These are phyloP conservation scores for Pseudozyma tsukubaensis DNA, from an alignment of 1,284 basidiomycete species.

Conservation along the genomic window DNA sequence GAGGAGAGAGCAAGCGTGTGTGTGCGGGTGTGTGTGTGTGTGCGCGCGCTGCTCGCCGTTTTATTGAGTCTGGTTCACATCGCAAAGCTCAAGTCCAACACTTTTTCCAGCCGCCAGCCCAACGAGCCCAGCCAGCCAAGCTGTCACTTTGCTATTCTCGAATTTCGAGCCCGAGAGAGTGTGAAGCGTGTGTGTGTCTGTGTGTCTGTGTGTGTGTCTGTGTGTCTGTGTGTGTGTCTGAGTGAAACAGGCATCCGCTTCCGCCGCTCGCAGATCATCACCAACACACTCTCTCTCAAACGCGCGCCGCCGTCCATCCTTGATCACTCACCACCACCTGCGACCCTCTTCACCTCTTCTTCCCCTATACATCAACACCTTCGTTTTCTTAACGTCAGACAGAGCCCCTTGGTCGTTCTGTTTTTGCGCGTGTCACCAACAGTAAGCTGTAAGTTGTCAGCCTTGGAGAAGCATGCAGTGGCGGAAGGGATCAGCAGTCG, in stretches of 20 bases:
- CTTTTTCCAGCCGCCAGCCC: slow-evolving; percentile 12
- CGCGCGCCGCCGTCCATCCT: not conserved
- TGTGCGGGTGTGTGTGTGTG: slow-evolving; percentile 2
- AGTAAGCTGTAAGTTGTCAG: slow-evolving; percentile 44
- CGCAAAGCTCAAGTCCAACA: slow-evolving; percentile 37
- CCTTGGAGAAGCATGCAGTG: not conserved
- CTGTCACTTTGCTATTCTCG: too few species aligned
- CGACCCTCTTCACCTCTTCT: slow-evolving; percentile 16
- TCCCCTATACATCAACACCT: slow-evolving; percentile 30
- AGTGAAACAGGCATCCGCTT: not conserved
- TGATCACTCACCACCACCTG: slow-evolving; percentile 27
- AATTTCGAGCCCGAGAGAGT: not conserved
- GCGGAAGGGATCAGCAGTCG: slow-evolving; percentile 1
- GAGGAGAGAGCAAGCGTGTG: slow-evolving; percentile 3
- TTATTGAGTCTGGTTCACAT: not conserved
- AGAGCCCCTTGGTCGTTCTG: slow-evolving; percentile 5
- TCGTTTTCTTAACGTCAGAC: slow-evolving; percentile 22
- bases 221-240: not conserved
- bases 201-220: slow-evolving; percentile 1
- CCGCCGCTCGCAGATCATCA: slow-evolving; percentile 18
- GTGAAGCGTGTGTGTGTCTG: slow-evolving; percentile 4
- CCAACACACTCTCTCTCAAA: slow-evolving; percentile 3
- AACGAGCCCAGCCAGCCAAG: too few species aligned
- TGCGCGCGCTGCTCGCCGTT: not conserved
- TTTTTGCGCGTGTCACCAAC: slow-evolving; percentile 6